Base-by-base conservation (phyloP, 2,329 filamentous ascomycete genomes). In the Cladophialophora psammophila region DNA sequence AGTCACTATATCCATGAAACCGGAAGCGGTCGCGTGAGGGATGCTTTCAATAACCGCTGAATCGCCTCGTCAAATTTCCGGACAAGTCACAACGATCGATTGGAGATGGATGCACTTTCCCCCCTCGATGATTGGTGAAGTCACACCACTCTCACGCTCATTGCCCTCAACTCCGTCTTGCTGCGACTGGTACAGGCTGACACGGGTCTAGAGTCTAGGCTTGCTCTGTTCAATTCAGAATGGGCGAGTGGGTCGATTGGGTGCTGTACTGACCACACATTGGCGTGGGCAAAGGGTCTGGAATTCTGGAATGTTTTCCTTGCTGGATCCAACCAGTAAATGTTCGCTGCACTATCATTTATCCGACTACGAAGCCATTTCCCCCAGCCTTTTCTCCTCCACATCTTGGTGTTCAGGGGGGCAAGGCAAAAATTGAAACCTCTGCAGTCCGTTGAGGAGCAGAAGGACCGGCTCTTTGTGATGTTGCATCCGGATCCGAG, bases 401-500 rank as follows among this genome's bases (percentile, higher is more conserved):
- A 50, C 40, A 31, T 5, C 2, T 31, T 50, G 8, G 18, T 12
- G 12, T 26, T 26, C 45, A 20, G 4, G 45, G 12, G 8, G 20
- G 3, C 6, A 50, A 3, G 20, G 9, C 9, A 5, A 42, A 50
- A 50, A 13, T 26, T 26, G 45, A 12, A 26, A 10, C 26, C 6
- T n/a, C 40, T 42, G 15, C 15, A 18, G 13, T 12, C 8, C 10
- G 15, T n/a, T n/a, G 40, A 42, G n/a, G 8, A 4, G 45, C 18
- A 31, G 45, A 12, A 42, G 9, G 45, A 20, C 45, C 26, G 9
- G 18, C 6, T 50, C 15, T 50, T 32, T 50, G 20, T 34, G n/a
- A 60, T 18, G 57, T 60, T 61, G 59, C 45, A 52, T 54, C 59
- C 59, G 59, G 59, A 61, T 61, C 59, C 59, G 59, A 15, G n/a